Evolutionary conservation across 2,329 filamentous ascomycete genomes (phyloP), one percentile per base, ranked within the genome.

Genomic region (Colletotrichum salicis): DNA sequence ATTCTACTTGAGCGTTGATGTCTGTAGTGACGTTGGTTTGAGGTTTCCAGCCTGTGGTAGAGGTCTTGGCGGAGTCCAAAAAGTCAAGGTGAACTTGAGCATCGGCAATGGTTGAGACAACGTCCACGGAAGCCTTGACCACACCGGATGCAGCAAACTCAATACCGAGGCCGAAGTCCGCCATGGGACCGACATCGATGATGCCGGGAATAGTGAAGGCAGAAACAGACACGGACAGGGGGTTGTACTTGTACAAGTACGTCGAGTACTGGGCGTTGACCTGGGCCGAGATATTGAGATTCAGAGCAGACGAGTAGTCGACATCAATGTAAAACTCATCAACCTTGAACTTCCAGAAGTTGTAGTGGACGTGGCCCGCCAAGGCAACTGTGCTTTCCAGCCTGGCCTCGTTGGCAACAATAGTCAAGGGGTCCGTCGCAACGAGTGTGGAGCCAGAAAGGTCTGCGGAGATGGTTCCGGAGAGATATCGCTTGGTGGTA

Each of bases 241-340:
- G 80, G 29, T 80, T 72, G 74, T 83, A 84, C 27, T 75, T 77
- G 70, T 82, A 78, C 13, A 83, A 76, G 13, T 77, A 78, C 7
- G 79, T 78, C 61, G 74, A 76, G 71, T 81, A 82, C 0, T 79
- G 68, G 1, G 79, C 79, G 3, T 74, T 77, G 12, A 84, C 77
- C 7, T 78, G 76, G 29, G 82, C 77, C 35, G 78, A 79, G 37
- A 86, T 67, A 19, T 74, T 79, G 4, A 77, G 79, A 12, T 79
- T 78, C 22, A 72, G 33, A 54, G 74, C 76, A 72, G 80, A 82
- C 0, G 80, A 72, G 2, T 74, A 78, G 66, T 84, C 82, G 63
- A 86, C 78, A 67, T 86, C 83, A 58, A 86, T 82, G 74, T 81
- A 82, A 8, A 86, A 78, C 51, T 78, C 75, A 51, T 81, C 75